phyloP scores from a whole-genome alignment of 2,329 filamentous ascomycete genomes.

The Simplicillium sp. region DNA sequence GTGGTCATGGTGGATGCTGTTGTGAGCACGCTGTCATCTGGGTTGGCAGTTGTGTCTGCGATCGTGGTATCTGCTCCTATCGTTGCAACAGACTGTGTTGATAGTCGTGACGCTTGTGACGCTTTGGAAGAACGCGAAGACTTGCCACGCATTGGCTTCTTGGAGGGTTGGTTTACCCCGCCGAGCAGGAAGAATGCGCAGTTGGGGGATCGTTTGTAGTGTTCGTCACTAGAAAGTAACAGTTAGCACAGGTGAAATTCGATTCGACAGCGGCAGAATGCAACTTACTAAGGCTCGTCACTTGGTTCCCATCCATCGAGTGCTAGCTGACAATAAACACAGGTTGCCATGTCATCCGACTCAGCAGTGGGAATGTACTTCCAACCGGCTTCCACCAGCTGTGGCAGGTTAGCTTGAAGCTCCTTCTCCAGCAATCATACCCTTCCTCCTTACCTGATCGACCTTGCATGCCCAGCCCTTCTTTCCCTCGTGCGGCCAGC shows the following conservation, averaged over 20 bases:
- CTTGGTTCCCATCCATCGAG: conserved; percentile 91
- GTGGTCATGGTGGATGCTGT: conserved; percentile 49
- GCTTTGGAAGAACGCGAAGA: conserved; percentile 51
- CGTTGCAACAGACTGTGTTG: conserved; percentile 46
- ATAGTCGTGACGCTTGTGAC: conserved; percentile 48
- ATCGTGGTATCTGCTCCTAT: conserved; percentile 39
- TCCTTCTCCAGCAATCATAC: too few species aligned
- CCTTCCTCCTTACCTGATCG: conserved; percentile 57
- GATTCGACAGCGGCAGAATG: conserved; percentile 9
- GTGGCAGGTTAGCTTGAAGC: background rate
- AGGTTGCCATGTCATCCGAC: conserved; percentile 82
- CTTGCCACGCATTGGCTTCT: conserved; percentile 46
- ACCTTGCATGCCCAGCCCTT: conserved; percentile 83
- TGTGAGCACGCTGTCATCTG: conserved; percentile 51
- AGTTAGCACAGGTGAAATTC: conserved; percentile 12
- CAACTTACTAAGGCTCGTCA: conserved; percentile 72
- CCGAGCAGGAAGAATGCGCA: conserved; percentile 76
- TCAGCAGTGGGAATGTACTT: conserved; percentile 80
- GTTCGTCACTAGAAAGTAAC: conserved; percentile 63
- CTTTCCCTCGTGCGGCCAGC: conserved; percentile 86
- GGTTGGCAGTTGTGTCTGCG: conserved; percentile 35
- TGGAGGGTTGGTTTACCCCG: conserved; percentile 41
- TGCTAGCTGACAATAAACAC: conserved; percentile 80
- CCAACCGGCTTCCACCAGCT: conserved; percentile 91
- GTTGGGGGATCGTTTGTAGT: conserved; percentile 65